Evolutionary conservation across 805 yeast species (phyloP), one percentile per base, ranked within the genome.

Genomic region (Sungouiella thailandica): DNA sequence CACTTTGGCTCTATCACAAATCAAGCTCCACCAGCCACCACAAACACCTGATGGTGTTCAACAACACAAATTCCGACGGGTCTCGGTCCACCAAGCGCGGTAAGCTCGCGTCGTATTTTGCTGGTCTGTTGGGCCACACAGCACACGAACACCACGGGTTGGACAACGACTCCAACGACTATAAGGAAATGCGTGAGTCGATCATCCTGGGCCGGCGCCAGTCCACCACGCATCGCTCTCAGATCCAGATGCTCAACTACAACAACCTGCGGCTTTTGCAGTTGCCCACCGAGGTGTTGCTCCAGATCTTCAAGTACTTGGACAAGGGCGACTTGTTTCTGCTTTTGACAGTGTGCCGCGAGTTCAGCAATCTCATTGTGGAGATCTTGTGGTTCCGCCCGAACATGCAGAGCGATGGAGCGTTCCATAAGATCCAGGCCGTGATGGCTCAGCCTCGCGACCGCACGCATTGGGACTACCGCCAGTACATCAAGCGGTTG

Each of bases 351-450:
- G 89, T 86, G 6, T 88, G 95, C 58, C 78, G 76, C 47, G 73
- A 78, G 40, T 88, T 95, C 83, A 83, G 88, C 8, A 74, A 77
- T 44, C 65, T 84, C 26, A 78, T 84, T 10, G 78, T 87, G 8
- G 95, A 85, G 49, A 68, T 81, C 26, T 63, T 89, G 19, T 89
- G 96, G 94, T 84, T 85, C 53, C 74, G 97, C 39, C 96, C 97
- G 3, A 75, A 74, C 27, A 69, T 85, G 57, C 74, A 72, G 41
- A 66, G 68, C 39, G 69, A 66, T 29, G 39, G 53, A 2, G 66
- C 78, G 3, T 72, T 77, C 43, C 58, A 58, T 28, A 73, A 74
- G 40, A 71, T 88, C 31, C 63, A 72, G 30, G 60, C 65, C 28
- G 76, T 86, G 27, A 72, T 82, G 71, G 50, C 46, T 32, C 62